Percentiles rank a stretch among this genome's conserved stretches.
Conservation (phyloP, 148 eudicot genomes). For the Mesembryanthemum crystallinum region DNA sequence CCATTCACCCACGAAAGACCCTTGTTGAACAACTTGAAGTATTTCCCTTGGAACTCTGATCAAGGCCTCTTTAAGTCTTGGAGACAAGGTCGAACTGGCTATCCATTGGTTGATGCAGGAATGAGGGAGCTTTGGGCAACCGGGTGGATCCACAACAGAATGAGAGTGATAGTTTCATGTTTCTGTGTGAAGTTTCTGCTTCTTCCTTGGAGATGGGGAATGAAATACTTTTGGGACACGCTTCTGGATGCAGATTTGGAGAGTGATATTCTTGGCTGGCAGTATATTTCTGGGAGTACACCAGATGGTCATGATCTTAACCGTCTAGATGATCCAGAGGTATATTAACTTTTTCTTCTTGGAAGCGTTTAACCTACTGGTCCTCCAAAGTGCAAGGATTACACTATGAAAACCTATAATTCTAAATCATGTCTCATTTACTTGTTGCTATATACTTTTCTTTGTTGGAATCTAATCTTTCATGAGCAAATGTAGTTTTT, state of each 20-base stretch:
- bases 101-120: constrained; percentile 94
- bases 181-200: constrained; percentile 81
- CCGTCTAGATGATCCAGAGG: constrained; percentile 93
- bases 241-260: constrained; percentile 97
- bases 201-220: constrained; percentile 99
- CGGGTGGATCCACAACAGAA: constrained; percentile 89
- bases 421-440: not conserved
- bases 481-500: not conserved
- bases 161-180: constrained; percentile 85
- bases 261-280: constrained; percentile 97
- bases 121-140: constrained; percentile 99
- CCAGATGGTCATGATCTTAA: constrained; percentile 93
- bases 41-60: constrained; percentile 79
- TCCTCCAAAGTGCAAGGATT: not conserved
- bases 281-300: constrained; percentile 92
- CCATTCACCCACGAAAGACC: constrained; percentile 92
- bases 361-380: not conserved
- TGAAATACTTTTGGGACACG: constrained; percentile 98
- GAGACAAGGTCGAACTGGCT: constrained; percentile 97
- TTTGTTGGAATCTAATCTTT: not conserved
- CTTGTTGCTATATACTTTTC: not conserved
- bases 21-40: constrained; percentile 57
- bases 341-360: constrained; percentile 20
- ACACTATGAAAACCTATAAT: not conserved
- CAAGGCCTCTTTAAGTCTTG: constrained; percentile 74